Base-by-base conservation (phyloP, 2,329 filamentous ascomycete species). In the Neoarthrinium moseri region DNA sequence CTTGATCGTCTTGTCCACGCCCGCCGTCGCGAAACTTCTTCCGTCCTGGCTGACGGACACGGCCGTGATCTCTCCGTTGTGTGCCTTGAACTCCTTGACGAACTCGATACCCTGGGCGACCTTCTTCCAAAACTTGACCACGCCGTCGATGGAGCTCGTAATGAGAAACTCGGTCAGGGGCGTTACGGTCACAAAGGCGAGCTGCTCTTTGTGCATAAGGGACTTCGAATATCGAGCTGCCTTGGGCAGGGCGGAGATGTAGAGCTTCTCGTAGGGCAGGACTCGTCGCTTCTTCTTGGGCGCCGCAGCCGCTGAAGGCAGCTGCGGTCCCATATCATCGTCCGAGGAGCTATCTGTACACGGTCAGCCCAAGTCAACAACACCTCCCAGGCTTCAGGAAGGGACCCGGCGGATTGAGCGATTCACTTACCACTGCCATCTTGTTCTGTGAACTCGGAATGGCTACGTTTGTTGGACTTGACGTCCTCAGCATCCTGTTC, bases 91-190 rank as follows among this genome's bases (percentile, higher is more conserved):
- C 70, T 99, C 91, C 70, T 99, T 99, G 43, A 97, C 92, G 61
- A 99, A 99, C 70, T 99, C 95, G 48, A 99, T 88, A 1, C 89
- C 89, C 26, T 89, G 84, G 2, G 83, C 85, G 53, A 88, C 81
- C 72, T 99, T 99, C 73, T 99, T 99, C 94, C 94, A 99, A 66
- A 99, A 99, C 68, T 99, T 99, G 56, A 97, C 92, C 1, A 92
- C 87, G n/a, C 95, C 95, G 63, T 99, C 94, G 34, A 89, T 72
- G 0, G 94, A 97, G 50, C 88, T 89, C 1, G 94, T 99, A 51
- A 99, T 94, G 29, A 99, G 75, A 63, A 99, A 99, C 56, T 97
- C 94, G 49, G 92, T 96, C 49, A 86, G 74, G 1, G 91, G 91
- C 1, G 95, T 96, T 65, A 96, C 84, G 11, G 86, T 95, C 52